A percentile compares a stretch with the other conserved stretches of the same genome.
These are phyloP conservation scores for Penicillium roqueforti DNA, from an alignment of 495 filamentous ascomycete genomes.

Conservation along the genomic window DNA sequence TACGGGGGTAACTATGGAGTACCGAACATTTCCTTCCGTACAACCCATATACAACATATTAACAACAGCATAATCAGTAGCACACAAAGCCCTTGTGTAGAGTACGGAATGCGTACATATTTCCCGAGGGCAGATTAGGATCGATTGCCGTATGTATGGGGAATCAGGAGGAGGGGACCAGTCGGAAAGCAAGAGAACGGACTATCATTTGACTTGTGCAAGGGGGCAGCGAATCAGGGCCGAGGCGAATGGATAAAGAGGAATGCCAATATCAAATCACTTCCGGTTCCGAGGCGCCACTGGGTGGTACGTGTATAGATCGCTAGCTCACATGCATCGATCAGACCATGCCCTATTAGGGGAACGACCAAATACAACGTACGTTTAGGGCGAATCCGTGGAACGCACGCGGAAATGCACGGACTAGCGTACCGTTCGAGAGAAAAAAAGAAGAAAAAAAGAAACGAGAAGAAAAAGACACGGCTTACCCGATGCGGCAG, in stretches of 20 bases:
- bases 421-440: conserved; percentile 7
- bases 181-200: conserved; percentile 4
- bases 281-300: not conserved
- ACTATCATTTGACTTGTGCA: not conserved
- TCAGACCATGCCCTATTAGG: conserved; percentile 6
- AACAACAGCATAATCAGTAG: no score
- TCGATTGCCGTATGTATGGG: conserved; percentile 4
- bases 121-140: not conserved
- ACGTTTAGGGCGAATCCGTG: no score
- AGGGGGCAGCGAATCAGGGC: not conserved
- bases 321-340: conserved; percentile 8
- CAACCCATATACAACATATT: no score
- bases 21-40: no score
- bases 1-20: not conserved
- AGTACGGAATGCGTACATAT: no score
- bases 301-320: conserved; percentile 14
- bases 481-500: not conserved
- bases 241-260: not conserved
- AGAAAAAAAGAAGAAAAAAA: not conserved
- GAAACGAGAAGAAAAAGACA: not conserved
- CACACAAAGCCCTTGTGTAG: no score
- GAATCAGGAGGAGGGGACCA: not conserved
- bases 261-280: not conserved
- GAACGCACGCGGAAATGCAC: not conserved
- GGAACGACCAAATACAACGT: no score